These are phyloP conservation scores for Kipferlia bialata DNA, from an alignment of 78 protist species.

Conservation along the genomic window DNA sequence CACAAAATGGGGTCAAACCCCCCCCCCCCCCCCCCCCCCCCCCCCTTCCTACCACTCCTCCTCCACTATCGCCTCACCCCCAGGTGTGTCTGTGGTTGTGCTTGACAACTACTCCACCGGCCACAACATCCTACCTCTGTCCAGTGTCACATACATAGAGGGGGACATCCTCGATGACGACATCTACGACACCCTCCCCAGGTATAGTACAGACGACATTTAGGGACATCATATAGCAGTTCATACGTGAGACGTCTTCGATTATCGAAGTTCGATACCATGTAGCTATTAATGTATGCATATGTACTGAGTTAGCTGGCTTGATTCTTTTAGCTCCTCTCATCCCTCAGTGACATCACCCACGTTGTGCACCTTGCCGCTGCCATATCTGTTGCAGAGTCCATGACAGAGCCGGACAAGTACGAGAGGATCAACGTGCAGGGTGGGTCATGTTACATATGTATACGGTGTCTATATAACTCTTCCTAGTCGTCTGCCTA, in stretches of 20 bases:
- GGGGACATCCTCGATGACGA: constrained; percentile 5
- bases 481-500: too few species aligned
- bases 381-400: constrained; percentile 21
- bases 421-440: constrained; percentile 17
- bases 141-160: background rate
- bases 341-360: background rate
- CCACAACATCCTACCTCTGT: background rate
- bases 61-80: background rate
- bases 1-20: too few species aligned
- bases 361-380: constrained; percentile 32
- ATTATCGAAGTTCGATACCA: too few species aligned
- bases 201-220: too few species aligned
- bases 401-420: constrained; percentile 19
- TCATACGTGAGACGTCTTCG: too few species aligned
- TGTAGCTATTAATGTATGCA: too few species aligned
- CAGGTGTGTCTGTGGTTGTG: constrained; percentile 4
- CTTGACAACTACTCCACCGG: constrained; percentile 15
- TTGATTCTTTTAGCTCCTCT: background rate
- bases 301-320: background rate
- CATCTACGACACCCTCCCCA: background rate
- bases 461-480: too few species aligned
- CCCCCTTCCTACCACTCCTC: too few species aligned
- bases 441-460: too few species aligned
- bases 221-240: too few species aligned
- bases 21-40: too few species aligned